Evolutionary conservation across 2,329 filamentous ascomycete species (phyloP).

Genomic region (Leptographium lundbergii): DNA sequence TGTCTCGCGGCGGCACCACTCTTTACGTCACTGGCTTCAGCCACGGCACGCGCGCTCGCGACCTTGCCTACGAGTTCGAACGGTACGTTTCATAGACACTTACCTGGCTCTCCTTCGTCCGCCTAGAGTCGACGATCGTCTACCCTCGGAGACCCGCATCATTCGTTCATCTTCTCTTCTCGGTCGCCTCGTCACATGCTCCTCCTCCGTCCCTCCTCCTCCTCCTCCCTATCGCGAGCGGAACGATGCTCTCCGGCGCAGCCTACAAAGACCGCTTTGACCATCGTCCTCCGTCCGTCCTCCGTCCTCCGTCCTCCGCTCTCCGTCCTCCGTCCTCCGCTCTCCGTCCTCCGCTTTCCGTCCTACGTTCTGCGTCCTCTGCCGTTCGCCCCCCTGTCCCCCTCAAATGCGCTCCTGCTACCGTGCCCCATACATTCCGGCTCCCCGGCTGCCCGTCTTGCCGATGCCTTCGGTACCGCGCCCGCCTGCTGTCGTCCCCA

Average conservation of each 20-base stretch:
- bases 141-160: not conserved
- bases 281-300: not conserved
- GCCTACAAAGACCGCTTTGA: not conserved
- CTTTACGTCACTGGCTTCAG: slow-evolving; percentile 99
- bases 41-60: slow-evolving; percentile 94
- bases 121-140: not conserved
- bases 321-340: not conserved
- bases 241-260: not conserved
- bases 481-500: not conserved
- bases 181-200: slow-evolving; percentile 9
- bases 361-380: not conserved
- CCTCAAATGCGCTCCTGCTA: slow-evolving; percentile 2
- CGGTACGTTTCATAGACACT: slow-evolving; percentile 58
- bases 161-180: not conserved
- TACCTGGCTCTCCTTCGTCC: not conserved
- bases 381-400: slow-evolving; percentile 5
- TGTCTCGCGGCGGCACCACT: slow-evolving; percentile 89
- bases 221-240: slow-evolving; percentile 11
- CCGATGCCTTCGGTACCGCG: not conserved
- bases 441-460: not conserved
- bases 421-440: slow-evolving; percentile 8
- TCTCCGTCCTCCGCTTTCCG: no score
- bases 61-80: slow-evolving; percentile 99
- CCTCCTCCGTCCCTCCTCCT: slow-evolving; percentile 20
- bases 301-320: slow-evolving; percentile 5